Evolutionary conservation across 768 basidiomycete genomes (phyloP).

Genomic region (Tulasnella sp.): DNA sequence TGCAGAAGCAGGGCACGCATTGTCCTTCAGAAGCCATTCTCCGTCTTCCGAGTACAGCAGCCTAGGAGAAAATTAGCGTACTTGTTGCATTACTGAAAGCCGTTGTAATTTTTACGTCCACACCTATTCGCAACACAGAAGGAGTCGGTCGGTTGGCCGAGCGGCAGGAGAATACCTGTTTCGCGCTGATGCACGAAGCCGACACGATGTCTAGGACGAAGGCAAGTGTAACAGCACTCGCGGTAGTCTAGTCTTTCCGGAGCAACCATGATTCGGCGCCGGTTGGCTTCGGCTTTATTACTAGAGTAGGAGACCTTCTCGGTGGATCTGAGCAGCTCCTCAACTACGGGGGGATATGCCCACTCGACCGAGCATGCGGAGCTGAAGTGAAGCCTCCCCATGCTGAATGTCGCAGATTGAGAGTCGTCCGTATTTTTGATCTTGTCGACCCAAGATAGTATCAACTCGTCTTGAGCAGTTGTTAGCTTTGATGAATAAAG

Average conservation of each 20-base stretch:
- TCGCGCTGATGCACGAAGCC: constrained; percentile 31
- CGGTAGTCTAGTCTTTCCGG: constrained; percentile 32
- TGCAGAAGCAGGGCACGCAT: constrained; percentile 36
- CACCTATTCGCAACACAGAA: constrained; percentile 30
- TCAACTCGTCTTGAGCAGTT: constrained; percentile 23
- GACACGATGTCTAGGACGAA: constrained; percentile 36
- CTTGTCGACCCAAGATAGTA: constrained; percentile 19
- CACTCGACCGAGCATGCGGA: neutral
- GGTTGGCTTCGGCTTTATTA: neutral
- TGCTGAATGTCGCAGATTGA: too few species aligned
- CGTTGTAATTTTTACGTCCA: too few species aligned
- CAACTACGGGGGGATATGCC: neutral
- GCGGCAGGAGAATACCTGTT: constrained; percentile 36
- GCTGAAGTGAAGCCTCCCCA: neutral
- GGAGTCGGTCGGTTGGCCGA: constrained; percentile 32
- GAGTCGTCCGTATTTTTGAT: neutral
- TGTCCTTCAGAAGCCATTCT: constrained; percentile 33
- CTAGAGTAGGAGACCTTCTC: neutral
- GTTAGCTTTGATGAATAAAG: constrained; percentile 39
- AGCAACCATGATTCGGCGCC: constrained; percentile 21
- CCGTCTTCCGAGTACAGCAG: constrained; percentile 37
- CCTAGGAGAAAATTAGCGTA: constrained; percentile 13
- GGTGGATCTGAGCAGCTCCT: neutral
- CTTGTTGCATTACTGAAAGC: too few species aligned
- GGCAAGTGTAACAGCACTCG: constrained; percentile 30